Base-by-base conservation (phyloP, 2,329 filamentous ascomycete genomes). In the Colletotrichum navitas region DNA sequence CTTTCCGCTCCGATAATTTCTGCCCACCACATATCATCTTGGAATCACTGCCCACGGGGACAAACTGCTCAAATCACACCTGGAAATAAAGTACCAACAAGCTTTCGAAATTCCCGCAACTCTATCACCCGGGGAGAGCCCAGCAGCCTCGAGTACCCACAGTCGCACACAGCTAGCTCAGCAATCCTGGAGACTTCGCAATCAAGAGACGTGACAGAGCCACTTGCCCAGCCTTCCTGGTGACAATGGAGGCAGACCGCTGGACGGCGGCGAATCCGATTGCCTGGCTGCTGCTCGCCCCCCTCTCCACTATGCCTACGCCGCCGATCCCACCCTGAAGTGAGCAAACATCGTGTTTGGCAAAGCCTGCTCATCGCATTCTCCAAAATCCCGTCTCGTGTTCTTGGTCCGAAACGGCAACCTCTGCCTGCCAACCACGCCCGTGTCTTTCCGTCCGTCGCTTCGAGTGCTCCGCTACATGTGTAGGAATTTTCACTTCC, bases 61-160 rank as follows among this genome's bases (percentile, higher is more conserved):
- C 21, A 51, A 18, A 45, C 34, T n/a, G 34, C 7, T 16, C 29
- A 14, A 51, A 10, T 14, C 5, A 4, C 18, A 39, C 24, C 55
- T 12, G 7, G 34, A 58, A 18, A 58, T 41, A 24, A 61, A 34
- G n/a, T 29, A 4, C 10, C 21, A 36, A 12, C 51, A 69, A 5
- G 63, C 45, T 69, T 60, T 64, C 41, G 24, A n/a, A 41, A 14
- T 54, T 72, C 60, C 54, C 69, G 69, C 60, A 72, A 69, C 69
- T 72, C 26, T 72, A 69, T 64, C 43, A 68, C 18, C 10, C 32
- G 56, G 66, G 58, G 51, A 54, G 54, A 54, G 64, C 58, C 68
- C 58, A 54, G 64, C 24, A 45, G 14, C 1, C 49, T 5, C 49
- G 26, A 52, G 49, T 16, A 18, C 49, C 26, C 26, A 52, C 5